Evolutionary conservation across 169 alveolate genomes (phyloP).

Genomic region (Babesia ovis): DNA sequence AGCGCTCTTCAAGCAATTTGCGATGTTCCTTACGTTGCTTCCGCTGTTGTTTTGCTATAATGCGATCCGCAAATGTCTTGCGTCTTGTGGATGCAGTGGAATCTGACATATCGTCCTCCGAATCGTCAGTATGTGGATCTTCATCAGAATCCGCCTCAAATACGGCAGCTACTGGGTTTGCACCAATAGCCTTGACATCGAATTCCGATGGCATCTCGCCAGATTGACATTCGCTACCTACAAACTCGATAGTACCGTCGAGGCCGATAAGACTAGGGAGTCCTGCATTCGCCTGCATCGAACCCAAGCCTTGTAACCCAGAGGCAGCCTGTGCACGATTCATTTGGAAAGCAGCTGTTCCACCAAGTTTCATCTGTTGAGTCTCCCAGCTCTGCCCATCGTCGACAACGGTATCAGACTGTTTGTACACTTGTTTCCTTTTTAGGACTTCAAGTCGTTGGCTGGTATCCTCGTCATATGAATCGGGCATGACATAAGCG

Average conservation of each 20-base stretch:
- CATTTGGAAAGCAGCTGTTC: background rate
- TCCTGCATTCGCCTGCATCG: background rate
- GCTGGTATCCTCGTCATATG: conserved; percentile 83
- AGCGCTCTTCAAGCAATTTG: conserved; percentile 72
- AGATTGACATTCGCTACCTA: conserved; percentile 35
- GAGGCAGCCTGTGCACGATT: background rate
- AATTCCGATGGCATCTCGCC: conserved; percentile 43
- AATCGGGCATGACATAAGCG: conserved; percentile 84
- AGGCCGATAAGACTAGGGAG: conserved; percentile 6
- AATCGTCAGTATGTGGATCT: conserved; percentile 22
- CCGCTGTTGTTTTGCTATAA: conserved; percentile 59
- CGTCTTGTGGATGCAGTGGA: conserved; percentile 39
- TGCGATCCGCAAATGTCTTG: conserved; percentile 45
- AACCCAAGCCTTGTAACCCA: background rate
- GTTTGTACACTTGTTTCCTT: conserved; percentile 31
- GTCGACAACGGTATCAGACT: conserved; percentile 22
- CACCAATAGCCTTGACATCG: conserved; percentile 51
- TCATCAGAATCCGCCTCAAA: conserved; percentile 11
- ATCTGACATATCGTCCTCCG: conserved; percentile 23
- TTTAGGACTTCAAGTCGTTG: conserved; percentile 42
- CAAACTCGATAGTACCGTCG: conserved; percentile 56
- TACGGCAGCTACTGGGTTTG: conserved; percentile 36
- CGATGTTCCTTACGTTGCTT: conserved; percentile 62
- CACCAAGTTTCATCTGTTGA: conserved; percentile 56
- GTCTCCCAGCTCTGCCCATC: conserved; percentile 55